Percentiles rank a stretch among this genome's conserved stretches.
Conservation (phyloP, 2,329 filamentous ascomycete genomes). For the Apiospora kogelbergensis region DNA sequence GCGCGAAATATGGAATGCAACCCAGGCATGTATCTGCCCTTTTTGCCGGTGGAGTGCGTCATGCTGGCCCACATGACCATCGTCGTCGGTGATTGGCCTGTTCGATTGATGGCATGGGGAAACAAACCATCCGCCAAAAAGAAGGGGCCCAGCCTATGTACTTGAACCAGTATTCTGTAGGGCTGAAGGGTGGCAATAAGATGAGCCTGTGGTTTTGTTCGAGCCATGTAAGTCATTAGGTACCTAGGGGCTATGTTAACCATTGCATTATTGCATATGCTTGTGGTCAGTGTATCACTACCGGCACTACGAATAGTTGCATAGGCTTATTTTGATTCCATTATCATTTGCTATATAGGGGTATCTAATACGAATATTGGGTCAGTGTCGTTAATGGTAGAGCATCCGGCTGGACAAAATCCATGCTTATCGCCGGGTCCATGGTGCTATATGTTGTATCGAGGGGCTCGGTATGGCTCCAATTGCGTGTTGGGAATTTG, state of each 20-base stretch:
- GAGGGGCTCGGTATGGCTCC: neutral
- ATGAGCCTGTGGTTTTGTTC: neutral
- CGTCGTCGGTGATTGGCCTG: neutral
- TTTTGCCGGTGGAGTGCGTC: neutral
- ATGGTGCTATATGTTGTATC: neutral
- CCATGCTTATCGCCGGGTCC: neutral
- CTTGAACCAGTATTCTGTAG: neutral
- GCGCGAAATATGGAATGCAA: neutral
- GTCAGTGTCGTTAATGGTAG: neutral
- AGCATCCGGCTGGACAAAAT: neutral
- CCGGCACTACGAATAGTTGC: too few species aligned
- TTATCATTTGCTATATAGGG: neutral
- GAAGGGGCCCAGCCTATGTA: neutral
- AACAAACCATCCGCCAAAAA: neutral
- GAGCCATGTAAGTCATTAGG: neutral
- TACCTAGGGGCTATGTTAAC: neutral
- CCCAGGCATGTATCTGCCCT: neutral
- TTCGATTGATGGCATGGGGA: neutral
- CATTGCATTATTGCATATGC: too few species aligned
- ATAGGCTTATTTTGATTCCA: too few species aligned
- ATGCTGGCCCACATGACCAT: neutral
- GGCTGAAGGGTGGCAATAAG: neutral
- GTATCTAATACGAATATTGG: neutral
- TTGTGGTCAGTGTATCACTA: neutral
- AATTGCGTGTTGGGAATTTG: neutral